Percentiles rank a stretch among this genome's conserved stretches.
These are phyloP conservation scores for Trypanosoma vivax DNA, from an alignment of 208 protist genomes.

Conservation along the genomic window DNA sequence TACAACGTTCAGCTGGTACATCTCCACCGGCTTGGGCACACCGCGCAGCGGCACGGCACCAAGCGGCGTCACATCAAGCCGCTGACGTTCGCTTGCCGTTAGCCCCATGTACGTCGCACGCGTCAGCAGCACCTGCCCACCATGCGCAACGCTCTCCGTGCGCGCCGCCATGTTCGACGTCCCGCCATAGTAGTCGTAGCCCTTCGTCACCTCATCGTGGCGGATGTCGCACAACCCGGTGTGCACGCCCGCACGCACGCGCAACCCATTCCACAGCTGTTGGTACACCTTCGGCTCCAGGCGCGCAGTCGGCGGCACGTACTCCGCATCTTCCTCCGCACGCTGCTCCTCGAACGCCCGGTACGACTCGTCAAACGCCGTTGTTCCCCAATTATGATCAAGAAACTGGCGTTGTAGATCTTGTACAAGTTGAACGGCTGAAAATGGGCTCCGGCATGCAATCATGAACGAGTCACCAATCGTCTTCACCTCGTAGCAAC, in stretches of 20 bases:
- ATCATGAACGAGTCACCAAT: constrained; percentile 83
- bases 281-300: constrained; percentile 27
- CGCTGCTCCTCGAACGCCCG: constrained; percentile 29
- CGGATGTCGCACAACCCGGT: constrained; percentile 44
- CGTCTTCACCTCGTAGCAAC: constrained; percentile 79
- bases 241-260: constrained; percentile 51
- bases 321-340: background rate
- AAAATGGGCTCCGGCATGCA: constrained; percentile 35
- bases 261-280: constrained; percentile 30
- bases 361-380: constrained; percentile 33
- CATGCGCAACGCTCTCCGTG: constrained; percentile 3
- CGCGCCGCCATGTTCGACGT: background rate
- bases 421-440: constrained; percentile 27
- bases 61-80: constrained; percentile 8
- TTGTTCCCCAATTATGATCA: constrained; percentile 2
- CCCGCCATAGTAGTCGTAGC: constrained; percentile 1
- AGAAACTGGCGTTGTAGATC: constrained; percentile 48
- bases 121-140: constrained; percentile 5
- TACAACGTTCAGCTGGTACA: constrained; percentile 12
- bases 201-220: constrained; percentile 36
- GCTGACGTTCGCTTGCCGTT: background rate
- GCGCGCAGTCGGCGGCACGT: constrained; percentile 19
- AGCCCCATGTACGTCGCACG: constrained; percentile 3
- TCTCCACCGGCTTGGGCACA: constrained; percentile 7
- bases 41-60: constrained; percentile 16